phyloP scores from a whole-genome alignment of 768 basidiomycete species.

The Postia placenta region DNA sequence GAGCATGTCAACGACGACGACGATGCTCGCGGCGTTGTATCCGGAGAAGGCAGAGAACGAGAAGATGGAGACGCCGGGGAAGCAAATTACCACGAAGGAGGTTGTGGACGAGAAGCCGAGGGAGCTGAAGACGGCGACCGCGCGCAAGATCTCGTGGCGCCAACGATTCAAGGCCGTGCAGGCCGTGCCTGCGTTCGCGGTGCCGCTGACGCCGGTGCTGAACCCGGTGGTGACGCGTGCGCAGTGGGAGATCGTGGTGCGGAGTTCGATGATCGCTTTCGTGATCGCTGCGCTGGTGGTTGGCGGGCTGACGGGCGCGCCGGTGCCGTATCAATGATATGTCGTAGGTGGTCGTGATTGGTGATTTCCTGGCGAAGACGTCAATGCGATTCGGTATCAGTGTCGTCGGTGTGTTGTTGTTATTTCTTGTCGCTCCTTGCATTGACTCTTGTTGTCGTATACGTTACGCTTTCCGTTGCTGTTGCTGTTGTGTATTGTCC shows the following conservation, averaged over 20 bases:
- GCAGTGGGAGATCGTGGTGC: constrained; percentile 80
- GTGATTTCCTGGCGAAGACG: no score
- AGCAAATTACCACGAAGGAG: no score
- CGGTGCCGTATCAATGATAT: constrained; percentile 15
- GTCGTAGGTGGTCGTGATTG: no score
- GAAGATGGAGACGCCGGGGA: no score
- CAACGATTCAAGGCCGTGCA: constrained; percentile 40
- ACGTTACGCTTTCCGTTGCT: neutral
- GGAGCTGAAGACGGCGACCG: neutral
- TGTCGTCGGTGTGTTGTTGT: neutral
- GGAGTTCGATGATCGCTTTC: constrained; percentile 46
- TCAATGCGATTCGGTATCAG: neutral
- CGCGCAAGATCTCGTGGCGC: constrained; percentile 10
- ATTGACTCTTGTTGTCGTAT: neutral
- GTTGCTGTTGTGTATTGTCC: neutral
- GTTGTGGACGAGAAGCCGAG: neutral
- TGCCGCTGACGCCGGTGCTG: constrained; percentile 62
- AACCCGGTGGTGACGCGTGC: constrained; percentile 68
- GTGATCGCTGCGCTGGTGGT: constrained; percentile 27
- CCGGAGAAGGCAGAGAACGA: no score
- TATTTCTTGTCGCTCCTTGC: neutral
- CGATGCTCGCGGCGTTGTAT: neutral
- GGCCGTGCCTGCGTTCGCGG: constrained; percentile 64
- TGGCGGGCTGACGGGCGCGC: constrained; percentile 29
- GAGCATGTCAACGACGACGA: neutral